Evolutionary conservation across 2,329 filamentous ascomycete genomes (phyloP), one percentile per base, ranked within the genome.

Genomic region (Cercospora sp.): DNA sequence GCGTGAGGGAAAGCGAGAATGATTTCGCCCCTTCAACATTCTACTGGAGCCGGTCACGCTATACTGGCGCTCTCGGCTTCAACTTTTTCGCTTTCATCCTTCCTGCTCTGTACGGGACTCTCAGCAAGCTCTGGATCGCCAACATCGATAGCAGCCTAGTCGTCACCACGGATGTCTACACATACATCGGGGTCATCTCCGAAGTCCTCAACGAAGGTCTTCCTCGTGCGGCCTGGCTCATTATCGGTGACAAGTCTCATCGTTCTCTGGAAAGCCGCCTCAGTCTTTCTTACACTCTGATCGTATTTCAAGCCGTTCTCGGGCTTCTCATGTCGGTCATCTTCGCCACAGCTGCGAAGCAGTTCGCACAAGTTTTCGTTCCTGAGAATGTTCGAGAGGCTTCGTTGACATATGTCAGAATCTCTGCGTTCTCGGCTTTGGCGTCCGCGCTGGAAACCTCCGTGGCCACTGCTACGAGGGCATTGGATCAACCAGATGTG

Each of bases 131-230:
- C 18, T 92, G 89, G 90, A 85, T 92, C 2, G 88, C 89, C 2
- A 85, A 86, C 65, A 90, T 92, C 65, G 88, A 91, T 76, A 79
- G 86, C 0, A 85, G 83, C 1, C 81, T 87, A 69, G 87, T 91
- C 1, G 87, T 85, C 18, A 90, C 87, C 0, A 90, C 87, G 0
- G 88, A 91, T 67, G 81, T 85, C 0, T 91, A 90, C 77, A 91
- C 88, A 0, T 92, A 92, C 76, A 90, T 92, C 68, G 84, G 85
- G 21, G 85, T 88, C 0, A 82, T 91, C 0, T 86, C 85, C 1
- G 88, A 92, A 75, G 89, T 91, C 0, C 78, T 93, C 16, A 92
- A 92, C 71, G 90, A 93, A 76, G 90, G 90, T 0, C 85, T 93
- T 0, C 90, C 90, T 0, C 84, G 89, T 24, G 87, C 89, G 0